Conservation (phyloP, 805 yeast species). For the Nakazawaea ishiwadae region DNA sequence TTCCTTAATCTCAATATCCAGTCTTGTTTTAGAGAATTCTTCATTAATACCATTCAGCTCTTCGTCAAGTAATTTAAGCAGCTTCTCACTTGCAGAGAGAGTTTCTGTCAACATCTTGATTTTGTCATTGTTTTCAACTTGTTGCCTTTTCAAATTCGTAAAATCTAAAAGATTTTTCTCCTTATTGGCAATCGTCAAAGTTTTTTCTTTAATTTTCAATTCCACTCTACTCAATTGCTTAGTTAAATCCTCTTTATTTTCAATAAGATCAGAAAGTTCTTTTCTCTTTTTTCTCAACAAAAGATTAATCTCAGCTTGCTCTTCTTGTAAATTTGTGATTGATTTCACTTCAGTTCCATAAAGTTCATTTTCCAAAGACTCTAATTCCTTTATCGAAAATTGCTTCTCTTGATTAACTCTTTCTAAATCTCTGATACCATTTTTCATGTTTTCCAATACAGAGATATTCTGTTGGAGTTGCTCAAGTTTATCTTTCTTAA, state of each 20-base stretch:
- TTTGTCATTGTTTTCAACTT: slow-evolving; percentile 30
- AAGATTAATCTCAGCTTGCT: slow-evolving; percentile 31
- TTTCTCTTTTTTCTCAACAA: slow-evolving; percentile 37
- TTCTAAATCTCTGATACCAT: slow-evolving; percentile 1
- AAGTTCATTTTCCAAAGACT: slow-evolving; percentile 28
- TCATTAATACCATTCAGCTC: slow-evolving; percentile 14
- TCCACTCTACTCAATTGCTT: slow-evolving; percentile 43
- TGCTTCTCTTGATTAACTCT: background rate
- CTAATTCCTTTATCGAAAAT: slow-evolving; percentile 22
- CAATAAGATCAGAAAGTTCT: slow-evolving; percentile 26
- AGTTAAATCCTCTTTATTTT: slow-evolving; percentile 39
- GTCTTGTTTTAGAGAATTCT: background rate
- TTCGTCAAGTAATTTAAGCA: slow-evolving; percentile 21
- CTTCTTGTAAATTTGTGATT: slow-evolving; percentile 41
- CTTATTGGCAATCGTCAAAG: slow-evolving; percentile 44
- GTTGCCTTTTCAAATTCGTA: slow-evolving; percentile 31
- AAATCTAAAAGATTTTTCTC: slow-evolving; percentile 49
- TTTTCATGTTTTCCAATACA: slow-evolving; percentile 1
- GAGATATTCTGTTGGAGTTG: slow-evolving; percentile 19
- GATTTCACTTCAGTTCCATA: slow-evolving; percentile 23
- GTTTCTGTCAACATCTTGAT: slow-evolving; percentile 18
- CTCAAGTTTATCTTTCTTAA: background rate
- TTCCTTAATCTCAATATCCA: background rate
- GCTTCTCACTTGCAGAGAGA: slow-evolving; percentile 11
- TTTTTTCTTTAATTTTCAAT: slow-evolving; percentile 46